Evolutionary conservation across 2,329 filamentous ascomycete genomes (phyloP).

Genomic region (Botrytis porri): DNA sequence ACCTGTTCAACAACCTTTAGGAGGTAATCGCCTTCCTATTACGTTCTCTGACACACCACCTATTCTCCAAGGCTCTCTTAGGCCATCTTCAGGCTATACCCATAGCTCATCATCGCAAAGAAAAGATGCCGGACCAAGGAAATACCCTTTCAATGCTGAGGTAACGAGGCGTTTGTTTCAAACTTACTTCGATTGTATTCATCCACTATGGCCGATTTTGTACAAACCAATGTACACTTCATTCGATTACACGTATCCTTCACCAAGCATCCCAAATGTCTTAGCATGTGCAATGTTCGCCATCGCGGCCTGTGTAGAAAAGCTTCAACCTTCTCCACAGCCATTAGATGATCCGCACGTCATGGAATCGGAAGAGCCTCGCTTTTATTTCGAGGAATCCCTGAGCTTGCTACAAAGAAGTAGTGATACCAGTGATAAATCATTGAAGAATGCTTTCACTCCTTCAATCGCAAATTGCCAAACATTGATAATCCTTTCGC

Average conservation of each 20-base stretch:
- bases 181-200: conserved; percentile 36
- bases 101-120: conserved; percentile 3
- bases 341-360: conserved; percentile 23
- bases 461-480: conserved; percentile 35
- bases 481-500: conserved; percentile 32
- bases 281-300: conserved; percentile 34
- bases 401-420: conserved; percentile 28
- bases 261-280: conserved; percentile 30
- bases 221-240: conserved; percentile 37
- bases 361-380: conserved; percentile 5
- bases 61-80: not conserved
- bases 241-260: conserved; percentile 30
- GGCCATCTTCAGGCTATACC: not conserved
- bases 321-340: conserved; percentile 23
- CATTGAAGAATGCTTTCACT: conserved; percentile 27
- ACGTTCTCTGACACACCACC: not conserved
- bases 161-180: conserved; percentile 33
- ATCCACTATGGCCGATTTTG: conserved; percentile 36
- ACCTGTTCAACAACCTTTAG: not conserved
- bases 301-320: conserved; percentile 34
- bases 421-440: conserved; percentile 14
- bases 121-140: not conserved
- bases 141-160: conserved; percentile 25
- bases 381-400: conserved; percentile 23
- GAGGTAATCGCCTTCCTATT: not conserved